Conservation (phyloP, 2,329 filamentous ascomycete genomes). For the Elsinoe batatas region DNA sequence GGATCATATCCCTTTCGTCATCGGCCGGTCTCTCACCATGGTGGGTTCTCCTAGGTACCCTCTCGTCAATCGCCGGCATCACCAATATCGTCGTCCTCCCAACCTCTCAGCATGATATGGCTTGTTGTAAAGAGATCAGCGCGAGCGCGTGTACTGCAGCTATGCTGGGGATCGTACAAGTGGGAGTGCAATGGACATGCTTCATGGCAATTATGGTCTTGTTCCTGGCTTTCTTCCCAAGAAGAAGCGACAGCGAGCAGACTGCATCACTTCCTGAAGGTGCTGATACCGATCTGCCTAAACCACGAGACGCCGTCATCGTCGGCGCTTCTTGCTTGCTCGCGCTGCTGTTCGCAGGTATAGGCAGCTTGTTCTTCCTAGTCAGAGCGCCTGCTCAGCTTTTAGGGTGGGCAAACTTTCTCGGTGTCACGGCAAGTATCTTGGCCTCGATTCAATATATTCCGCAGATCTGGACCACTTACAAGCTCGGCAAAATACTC, state of each 20-base stretch:
- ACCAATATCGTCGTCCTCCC: constrained; percentile 86
- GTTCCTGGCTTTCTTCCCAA: constrained; percentile 90
- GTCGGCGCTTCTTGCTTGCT: constrained; percentile 64
- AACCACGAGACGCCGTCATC: constrained; percentile 65
- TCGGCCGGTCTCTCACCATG: constrained; percentile 93
- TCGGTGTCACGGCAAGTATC: constrained; percentile 68
- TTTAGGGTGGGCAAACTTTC: constrained; percentile 70
- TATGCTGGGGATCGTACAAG: constrained; percentile 78
- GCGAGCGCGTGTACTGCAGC: constrained; percentile 76
- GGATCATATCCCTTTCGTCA: constrained; percentile 75
- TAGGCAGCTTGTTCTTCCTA: constrained; percentile 56
- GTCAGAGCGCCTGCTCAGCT: constrained; percentile 55
- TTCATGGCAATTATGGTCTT: constrained; percentile 83
- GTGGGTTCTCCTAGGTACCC: constrained; percentile 88
- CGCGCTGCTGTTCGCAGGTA: constrained; percentile 62
- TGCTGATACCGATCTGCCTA: constrained; percentile 36
- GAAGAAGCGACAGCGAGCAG: constrained; percentile 33
- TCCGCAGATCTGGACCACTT: constrained; percentile 90
- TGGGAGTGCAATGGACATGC: constrained; percentile 84
- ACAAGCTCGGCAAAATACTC: constrained; percentile 71
- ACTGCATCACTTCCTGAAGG: constrained; percentile 19
- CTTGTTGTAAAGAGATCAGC: constrained; percentile 74
- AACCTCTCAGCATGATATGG: constrained; percentile 71
- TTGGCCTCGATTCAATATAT: constrained; percentile 86
- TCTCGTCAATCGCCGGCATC: constrained; percentile 74